These are phyloP conservation scores for Patellaria atrata DNA, from an alignment of 495 filamentous ascomycete genomes.

Conservation along the genomic window DNA sequence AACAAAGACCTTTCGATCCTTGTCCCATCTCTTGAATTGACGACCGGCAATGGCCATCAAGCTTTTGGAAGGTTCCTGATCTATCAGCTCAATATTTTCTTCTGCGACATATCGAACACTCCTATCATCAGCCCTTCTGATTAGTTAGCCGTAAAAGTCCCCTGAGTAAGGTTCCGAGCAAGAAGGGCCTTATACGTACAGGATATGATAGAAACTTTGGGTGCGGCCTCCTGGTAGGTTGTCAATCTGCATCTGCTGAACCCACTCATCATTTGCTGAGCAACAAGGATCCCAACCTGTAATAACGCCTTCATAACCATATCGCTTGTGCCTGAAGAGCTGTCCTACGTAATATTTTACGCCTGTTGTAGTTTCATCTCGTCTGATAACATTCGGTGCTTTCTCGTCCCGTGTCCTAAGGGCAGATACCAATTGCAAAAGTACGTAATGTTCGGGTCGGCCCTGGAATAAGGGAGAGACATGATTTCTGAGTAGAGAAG, in stretches of 20 bases:
- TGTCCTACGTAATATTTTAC: constrained; percentile 69
- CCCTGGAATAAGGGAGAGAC: constrained; percentile 42
- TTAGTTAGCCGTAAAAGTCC: neutral
- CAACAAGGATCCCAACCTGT: constrained; percentile 68
- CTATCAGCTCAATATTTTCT: constrained; percentile 62
- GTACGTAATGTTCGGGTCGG: constrained; percentile 30
- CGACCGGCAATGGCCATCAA: constrained; percentile 63
- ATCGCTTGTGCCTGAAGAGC: constrained; percentile 69
- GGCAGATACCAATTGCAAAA: constrained; percentile 37
- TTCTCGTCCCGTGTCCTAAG: constrained; percentile 47
- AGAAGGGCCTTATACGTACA: constrained; percentile 41
- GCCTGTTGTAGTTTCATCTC: constrained; percentile 29
- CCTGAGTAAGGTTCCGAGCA: neutral
- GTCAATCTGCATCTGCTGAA: constrained; percentile 47
- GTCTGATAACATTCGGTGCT: constrained; percentile 38
- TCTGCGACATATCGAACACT: constrained; percentile 67
- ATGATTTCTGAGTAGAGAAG: constrained; percentile 37
- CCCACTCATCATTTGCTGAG: constrained; percentile 42
- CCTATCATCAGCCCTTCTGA: constrained; percentile 60
- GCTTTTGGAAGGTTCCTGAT: constrained; percentile 34
- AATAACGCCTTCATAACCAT: constrained; percentile 65
- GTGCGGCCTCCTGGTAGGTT: constrained; percentile 43
- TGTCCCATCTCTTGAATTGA: constrained; percentile 81
- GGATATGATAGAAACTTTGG: constrained; percentile 70
- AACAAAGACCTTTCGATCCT: constrained; percentile 49